These are phyloP conservation scores for Geosmithia morbida DNA, from an alignment of 2,329 filamentous ascomycete genomes.

Conservation along the genomic window DNA sequence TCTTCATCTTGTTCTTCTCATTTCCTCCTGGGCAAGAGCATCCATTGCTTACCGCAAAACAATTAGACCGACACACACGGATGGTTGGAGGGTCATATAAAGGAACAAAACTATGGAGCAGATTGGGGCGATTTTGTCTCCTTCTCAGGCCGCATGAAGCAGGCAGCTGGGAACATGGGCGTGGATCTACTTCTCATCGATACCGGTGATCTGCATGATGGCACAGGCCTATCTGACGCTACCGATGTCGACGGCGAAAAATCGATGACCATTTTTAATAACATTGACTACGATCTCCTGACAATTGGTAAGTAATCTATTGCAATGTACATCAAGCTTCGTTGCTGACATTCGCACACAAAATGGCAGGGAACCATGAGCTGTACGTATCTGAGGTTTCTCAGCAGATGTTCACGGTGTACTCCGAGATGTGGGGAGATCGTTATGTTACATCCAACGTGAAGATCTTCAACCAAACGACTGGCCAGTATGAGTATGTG, in stretches of 20 bases:
- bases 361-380: slow-evolving; percentile 40
- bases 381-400: slow-evolving; percentile 48
- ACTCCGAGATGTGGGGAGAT: slow-evolving; percentile 38
- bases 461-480: slow-evolving; percentile 23
- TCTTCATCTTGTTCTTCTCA: not conserved
- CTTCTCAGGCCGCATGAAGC: slow-evolving; percentile 44
- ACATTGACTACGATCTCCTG: slow-evolving; percentile 26
- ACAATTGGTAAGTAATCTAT: slow-evolving; percentile 16
- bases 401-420: slow-evolving; percentile 45
- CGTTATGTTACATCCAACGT: slow-evolving; percentile 30
- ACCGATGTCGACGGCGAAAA: slow-evolving; percentile 40
- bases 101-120: slow-evolving; percentile 48
- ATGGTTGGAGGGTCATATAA: slow-evolving; percentile 45
- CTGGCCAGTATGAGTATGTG: slow-evolving; percentile 23
- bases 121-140: slow-evolving; percentile 54
- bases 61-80: slow-evolving; percentile 41
- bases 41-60: not conserved
- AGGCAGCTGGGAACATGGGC: slow-evolving; percentile 37
- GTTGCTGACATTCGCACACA: not conserved
- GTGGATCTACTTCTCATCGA: slow-evolving; percentile 48
- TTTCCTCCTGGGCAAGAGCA: not conserved
- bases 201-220: slow-evolving; percentile 53
- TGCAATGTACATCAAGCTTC: not conserved
- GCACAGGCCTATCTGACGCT: slow-evolving; percentile 46
- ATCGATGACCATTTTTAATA: slow-evolving; percentile 30